Conservation (phyloP, 495 filamentous ascomycete species). For the Hyaloscypha bicolor region DNA sequence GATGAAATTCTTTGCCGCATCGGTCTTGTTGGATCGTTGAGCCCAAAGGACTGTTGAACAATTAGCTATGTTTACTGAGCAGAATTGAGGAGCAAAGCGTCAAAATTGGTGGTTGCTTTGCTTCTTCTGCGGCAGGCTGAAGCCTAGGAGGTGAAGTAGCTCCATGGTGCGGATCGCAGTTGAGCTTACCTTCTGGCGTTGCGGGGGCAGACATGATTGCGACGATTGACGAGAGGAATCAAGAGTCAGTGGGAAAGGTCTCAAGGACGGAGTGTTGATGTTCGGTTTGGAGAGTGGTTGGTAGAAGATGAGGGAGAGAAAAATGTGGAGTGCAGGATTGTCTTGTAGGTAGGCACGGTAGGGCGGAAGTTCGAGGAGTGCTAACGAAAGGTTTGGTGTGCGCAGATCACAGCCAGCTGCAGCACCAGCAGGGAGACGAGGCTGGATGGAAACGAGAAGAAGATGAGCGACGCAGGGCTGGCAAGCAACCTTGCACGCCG, state of each 20-base stretch:
- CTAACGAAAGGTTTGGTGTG: slow-evolving; percentile 13
- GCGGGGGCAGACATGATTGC: slow-evolving; percentile 36
- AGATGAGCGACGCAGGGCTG: slow-evolving; percentile 4
- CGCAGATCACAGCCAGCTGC: not conserved
- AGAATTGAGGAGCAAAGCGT: not conserved
- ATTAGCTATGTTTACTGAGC: slow-evolving; percentile 18
- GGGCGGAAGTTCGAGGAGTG: not conserved
- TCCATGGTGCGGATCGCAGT: not conserved
- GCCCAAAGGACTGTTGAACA: slow-evolving; percentile 82
- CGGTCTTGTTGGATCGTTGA: slow-evolving; percentile 83
- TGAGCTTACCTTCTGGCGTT: slow-evolving; percentile 40
- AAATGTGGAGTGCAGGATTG: slow-evolving; percentile 4
- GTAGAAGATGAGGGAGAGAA: not conserved
- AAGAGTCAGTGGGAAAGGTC: slow-evolving; percentile 15
- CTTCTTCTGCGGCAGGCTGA: slow-evolving; percentile 15
- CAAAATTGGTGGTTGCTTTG: slow-evolving; percentile 6
- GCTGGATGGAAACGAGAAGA: slow-evolving; percentile 18
- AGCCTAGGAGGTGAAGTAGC: slow-evolving; percentile 14
- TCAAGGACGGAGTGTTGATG: not conserved
- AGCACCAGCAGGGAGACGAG: slow-evolving; percentile 13
- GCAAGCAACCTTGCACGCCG: slow-evolving; percentile 7
- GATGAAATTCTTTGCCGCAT: slow-evolving; percentile 85
- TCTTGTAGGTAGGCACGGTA: not conserved
- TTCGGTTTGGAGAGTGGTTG: not conserved
- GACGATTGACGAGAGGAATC: slow-evolving; percentile 6